Percentiles rank a stretch among this genome's conserved stretches.
Evolutionary conservation across 805 yeast genomes (phyloP).

Genomic region (Candida michaelii): DNA sequence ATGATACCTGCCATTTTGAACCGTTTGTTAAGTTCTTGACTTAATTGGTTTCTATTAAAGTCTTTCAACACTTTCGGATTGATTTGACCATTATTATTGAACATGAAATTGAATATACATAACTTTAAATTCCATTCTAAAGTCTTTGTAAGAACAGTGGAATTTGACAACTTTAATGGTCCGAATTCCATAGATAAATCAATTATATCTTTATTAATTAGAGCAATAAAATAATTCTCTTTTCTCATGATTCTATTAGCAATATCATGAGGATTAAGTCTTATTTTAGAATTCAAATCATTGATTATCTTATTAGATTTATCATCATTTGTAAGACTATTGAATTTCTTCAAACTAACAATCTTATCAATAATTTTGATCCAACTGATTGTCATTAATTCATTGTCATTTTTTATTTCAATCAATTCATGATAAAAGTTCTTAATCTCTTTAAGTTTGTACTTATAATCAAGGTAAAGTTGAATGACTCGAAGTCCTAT

Average conservation of each 20-base stretch:
- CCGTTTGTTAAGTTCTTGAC: conserved; percentile 71
- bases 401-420: conserved; percentile 67
- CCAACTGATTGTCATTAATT: conserved; percentile 93
- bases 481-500: conserved; percentile 53
- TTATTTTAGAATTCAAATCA: conserved; percentile 67
- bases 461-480: conserved; percentile 55
- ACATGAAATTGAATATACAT: conserved; percentile 83
- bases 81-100: conserved; percentile 80
- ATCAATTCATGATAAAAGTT: conserved; percentile 75
- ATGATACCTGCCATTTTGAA: conserved; percentile 86
- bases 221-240: conserved; percentile 90
- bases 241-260: conserved; percentile 95
- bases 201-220: conserved; percentile 75
- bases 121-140: conserved; percentile 92
- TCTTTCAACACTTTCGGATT: conserved; percentile 70
- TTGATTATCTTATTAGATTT: conserved; percentile 18
- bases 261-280: conserved; percentile 88
- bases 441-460: conserved; percentile 68
- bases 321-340: conserved; percentile 52
- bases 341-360: conserved; percentile 73
- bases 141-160: conserved; percentile 68
- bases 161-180: conserved; percentile 17
- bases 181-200: conserved; percentile 51
- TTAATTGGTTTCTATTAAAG: conserved; percentile 61
- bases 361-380: conserved; percentile 75